A percentile compares a stretch with the other conserved stretches of the same genome.
phyloP scores from a whole-genome alignment of 192 early-diverging fungal genomes.

The Coemansia guatemalensis region DNA sequence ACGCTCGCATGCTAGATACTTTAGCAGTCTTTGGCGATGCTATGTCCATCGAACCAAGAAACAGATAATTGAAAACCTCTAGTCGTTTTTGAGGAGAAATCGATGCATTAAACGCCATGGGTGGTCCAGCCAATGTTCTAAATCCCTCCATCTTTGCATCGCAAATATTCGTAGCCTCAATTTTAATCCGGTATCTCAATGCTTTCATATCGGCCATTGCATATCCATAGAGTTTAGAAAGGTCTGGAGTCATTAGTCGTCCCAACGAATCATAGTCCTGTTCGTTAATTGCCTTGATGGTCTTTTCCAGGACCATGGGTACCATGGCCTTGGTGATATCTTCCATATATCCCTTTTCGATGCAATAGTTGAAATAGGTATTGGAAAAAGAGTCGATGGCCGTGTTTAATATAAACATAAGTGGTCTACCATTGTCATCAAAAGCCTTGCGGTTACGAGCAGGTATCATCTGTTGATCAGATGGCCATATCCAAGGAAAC shows the following conservation, averaged over 20 bases:
- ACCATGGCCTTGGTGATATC: neutral
- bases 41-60: neutral
- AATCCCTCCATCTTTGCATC: neutral
- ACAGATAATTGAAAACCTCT: neutral
- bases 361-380: neutral
- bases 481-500: slow-evolving; percentile 1
- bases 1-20: neutral
- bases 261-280: neutral
- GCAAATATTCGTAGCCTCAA: neutral
- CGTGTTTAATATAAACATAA: neutral
- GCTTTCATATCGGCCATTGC: neutral
- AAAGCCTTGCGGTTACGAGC: neutral
- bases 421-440: neutral
- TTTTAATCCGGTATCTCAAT: neutral
- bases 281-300: neutral
- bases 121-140: neutral
- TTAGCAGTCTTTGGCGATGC: neutral
- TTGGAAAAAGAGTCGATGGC: neutral
- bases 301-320: neutral
- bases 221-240: neutral
- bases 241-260: neutral
- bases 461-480: neutral
- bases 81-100: neutral
- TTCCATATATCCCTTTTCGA: neutral
- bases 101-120: slow-evolving; percentile 1